Evolutionary conservation across 1,284 basidiomycete genomes (phyloP).

Genomic region (Sutorius eximius): DNA sequence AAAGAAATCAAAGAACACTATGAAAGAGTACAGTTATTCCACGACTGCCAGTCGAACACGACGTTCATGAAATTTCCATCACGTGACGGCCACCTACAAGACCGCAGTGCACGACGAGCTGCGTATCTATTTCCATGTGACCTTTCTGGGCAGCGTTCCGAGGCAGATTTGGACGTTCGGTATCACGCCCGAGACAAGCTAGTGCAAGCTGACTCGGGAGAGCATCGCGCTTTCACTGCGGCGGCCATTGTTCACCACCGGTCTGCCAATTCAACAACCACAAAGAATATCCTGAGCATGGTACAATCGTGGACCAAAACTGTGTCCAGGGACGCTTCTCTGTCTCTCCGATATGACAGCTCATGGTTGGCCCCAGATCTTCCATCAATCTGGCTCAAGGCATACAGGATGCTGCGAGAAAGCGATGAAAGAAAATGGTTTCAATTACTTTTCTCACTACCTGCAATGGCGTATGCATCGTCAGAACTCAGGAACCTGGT

Average conservation of each 20-base stretch:
- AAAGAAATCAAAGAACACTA: constrained; percentile 34
- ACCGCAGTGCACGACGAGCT: constrained; percentile 13
- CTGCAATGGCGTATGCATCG: constrained; percentile 8
- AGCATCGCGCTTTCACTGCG: neutral
- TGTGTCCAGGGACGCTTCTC: neutral
- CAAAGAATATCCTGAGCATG: neutral
- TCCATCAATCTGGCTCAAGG: constrained; percentile 24
- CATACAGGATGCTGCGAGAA: constrained; percentile 30
- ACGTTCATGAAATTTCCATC: neutral
- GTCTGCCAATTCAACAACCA: neutral
- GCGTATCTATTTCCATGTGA: constrained; percentile 8
- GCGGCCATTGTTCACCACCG: neutral
- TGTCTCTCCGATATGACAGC: constrained; percentile 12
- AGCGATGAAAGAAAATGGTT: constrained; percentile 2
- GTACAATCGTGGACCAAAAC: neutral
- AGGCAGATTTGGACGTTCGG: neutral
- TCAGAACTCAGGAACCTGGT: neutral
- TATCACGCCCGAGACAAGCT: neutral
- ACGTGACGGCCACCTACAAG: constrained; percentile 6
- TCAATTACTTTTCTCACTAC: constrained; percentile 30
- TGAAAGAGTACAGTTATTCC: constrained; percentile 10
- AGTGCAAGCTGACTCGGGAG: neutral
- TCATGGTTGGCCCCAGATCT: constrained; percentile 13
- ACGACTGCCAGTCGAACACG: neutral
- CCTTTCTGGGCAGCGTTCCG: neutral